Evolutionary conservation across 2,329 filamentous ascomycete species (phyloP).

Genomic region (Coniosporium uncinatum): DNA sequence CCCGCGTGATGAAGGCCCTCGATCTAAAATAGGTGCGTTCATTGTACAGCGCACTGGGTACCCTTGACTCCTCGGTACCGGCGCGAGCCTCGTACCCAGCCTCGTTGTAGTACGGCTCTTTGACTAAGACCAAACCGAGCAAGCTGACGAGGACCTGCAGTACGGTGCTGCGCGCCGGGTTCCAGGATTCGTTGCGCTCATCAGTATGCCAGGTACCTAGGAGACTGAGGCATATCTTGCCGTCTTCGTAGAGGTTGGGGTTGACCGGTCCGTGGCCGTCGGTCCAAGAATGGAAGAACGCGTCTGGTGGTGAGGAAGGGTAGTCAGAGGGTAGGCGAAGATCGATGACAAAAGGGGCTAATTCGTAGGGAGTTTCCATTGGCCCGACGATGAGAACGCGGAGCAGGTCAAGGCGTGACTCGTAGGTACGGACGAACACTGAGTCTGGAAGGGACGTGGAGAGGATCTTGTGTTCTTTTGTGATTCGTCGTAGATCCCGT

Average conservation of each 20-base stretch:
- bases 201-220: constrained; percentile 54
- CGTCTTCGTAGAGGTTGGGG: constrained; percentile 57
- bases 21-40: constrained; percentile 49
- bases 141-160: constrained; percentile 52
- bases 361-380: constrained; percentile 53
- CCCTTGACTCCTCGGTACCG: constrained; percentile 34
- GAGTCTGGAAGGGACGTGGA: constrained; percentile 44
- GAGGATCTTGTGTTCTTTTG: constrained; percentile 54
- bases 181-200: constrained; percentile 47
- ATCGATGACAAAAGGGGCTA: constrained; percentile 56
- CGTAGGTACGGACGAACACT: constrained; percentile 55
- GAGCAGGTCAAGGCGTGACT: constrained; percentile 50
- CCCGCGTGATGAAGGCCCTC: constrained; percentile 42
- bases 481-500: constrained; percentile 37
- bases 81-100: constrained; percentile 51
- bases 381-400: constrained; percentile 54
- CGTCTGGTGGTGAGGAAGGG: constrained; percentile 45
- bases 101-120: constrained; percentile 58
- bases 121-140: constrained; percentile 51
- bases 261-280: constrained; percentile 47
- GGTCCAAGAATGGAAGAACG: constrained; percentile 56
- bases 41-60: constrained; percentile 43
- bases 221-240: constrained; percentile 54
- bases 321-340: constrained; percentile 44
- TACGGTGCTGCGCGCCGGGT: constrained; percentile 43